These are phyloP conservation scores for Pseudopyrenochaeta lycopersici DNA, from an alignment of 2,329 filamentous ascomycete species.

Conservation along the genomic window DNA sequence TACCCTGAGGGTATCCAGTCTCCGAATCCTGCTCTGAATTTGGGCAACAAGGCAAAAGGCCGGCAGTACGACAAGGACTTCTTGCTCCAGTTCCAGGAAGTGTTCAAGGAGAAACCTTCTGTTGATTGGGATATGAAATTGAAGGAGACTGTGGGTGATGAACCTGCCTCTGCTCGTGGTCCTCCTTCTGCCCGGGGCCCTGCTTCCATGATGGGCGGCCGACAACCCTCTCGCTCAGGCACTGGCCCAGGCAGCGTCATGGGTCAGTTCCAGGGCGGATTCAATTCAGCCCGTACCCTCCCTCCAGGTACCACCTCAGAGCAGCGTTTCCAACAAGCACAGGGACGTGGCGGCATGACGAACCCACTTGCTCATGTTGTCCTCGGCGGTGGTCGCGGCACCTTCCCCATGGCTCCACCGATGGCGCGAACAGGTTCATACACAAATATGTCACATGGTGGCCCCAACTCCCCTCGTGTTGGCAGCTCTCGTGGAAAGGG, in stretches of 20 bases:
- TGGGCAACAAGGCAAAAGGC: slow-evolving; percentile 78
- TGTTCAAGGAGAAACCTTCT: slow-evolving; percentile 96
- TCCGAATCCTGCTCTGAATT: slow-evolving; percentile 91
- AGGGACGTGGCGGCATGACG: slow-evolving; percentile 42
- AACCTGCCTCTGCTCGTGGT: slow-evolving; percentile 69
- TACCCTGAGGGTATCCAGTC: slow-evolving; percentile 88
- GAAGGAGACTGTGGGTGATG: slow-evolving; percentile 83
- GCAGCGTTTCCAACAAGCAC: slow-evolving; percentile 68
- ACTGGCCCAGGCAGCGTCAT: slow-evolving; percentile 60
- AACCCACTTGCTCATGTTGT: slow-evolving; percentile 69
- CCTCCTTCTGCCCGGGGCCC: slow-evolving; percentile 66
- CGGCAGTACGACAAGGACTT: slow-evolving; percentile 97
- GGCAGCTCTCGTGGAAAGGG: slow-evolving; percentile 69
- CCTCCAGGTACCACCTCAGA: slow-evolving; percentile 80
- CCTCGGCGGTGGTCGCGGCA: slow-evolving; percentile 60
- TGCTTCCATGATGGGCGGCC: slow-evolving; percentile 58
- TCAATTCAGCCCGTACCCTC: slow-evolving; percentile 62
- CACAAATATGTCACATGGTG: slow-evolving; percentile 66
- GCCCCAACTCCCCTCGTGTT: slow-evolving; percentile 75
- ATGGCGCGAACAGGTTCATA: slow-evolving; percentile 73
- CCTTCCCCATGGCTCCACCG: slow-evolving; percentile 67
- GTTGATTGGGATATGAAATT: slow-evolving; percentile 92
- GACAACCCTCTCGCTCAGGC: slow-evolving; percentile 56
- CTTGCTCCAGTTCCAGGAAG: slow-evolving; percentile 92
- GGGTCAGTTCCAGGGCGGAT: slow-evolving; percentile 71